These are phyloP conservation scores for Racocetra persica DNA, from an alignment of 371 early-diverging fungal genomes.

Conservation along the genomic window DNA sequence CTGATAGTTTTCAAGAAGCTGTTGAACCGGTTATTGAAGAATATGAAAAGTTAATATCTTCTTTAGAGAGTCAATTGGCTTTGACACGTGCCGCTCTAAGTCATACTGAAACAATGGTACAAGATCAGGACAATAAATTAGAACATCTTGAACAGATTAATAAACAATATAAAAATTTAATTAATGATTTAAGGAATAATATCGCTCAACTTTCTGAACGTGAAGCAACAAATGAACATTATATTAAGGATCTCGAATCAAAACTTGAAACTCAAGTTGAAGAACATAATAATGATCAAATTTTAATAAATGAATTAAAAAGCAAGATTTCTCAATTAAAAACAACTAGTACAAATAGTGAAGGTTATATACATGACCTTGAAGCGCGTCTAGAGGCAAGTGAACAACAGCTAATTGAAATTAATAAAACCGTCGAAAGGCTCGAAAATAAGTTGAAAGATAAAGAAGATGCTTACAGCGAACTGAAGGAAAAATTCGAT, in stretches of 20 bases:
- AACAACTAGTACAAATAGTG: slow-evolving; percentile 56
- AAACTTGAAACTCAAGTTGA: slow-evolving; percentile 54
- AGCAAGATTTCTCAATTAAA: slow-evolving; percentile 53
- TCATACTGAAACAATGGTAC: slow-evolving; percentile 56
- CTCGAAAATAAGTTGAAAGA: slow-evolving; percentile 43
- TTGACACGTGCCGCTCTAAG: slow-evolving; percentile 58
- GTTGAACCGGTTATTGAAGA: slow-evolving; percentile 77
- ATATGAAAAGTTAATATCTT: slow-evolving; percentile 68
- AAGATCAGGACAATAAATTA: slow-evolving; percentile 59
- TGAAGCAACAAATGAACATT: slow-evolving; percentile 58
- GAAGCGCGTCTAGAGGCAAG: slow-evolving; percentile 54
- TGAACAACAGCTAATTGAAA: slow-evolving; percentile 47
- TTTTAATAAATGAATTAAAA: slow-evolving; percentile 54
- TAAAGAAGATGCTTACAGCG: slow-evolving; percentile 14
- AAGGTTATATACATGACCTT: slow-evolving; percentile 59
- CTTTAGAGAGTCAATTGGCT: slow-evolving; percentile 61
- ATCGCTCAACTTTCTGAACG: slow-evolving; percentile 55
- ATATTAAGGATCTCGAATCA: slow-evolving; percentile 58
- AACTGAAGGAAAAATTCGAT: slow-evolving; percentile 39
- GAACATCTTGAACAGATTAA: slow-evolving; percentile 53
- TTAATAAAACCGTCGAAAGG: slow-evolving; percentile 48
- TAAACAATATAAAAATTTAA: slow-evolving; percentile 53
- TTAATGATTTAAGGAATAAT: slow-evolving; percentile 53
- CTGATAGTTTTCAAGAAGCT: slow-evolving; percentile 60
- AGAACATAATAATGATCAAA: slow-evolving; percentile 55